A percentile compares a stretch with the other conserved stretches of the same genome.
Conservation (phyloP, 2,329 filamentous ascomycete genomes). For the Ceratocystis lukuohia region DNA sequence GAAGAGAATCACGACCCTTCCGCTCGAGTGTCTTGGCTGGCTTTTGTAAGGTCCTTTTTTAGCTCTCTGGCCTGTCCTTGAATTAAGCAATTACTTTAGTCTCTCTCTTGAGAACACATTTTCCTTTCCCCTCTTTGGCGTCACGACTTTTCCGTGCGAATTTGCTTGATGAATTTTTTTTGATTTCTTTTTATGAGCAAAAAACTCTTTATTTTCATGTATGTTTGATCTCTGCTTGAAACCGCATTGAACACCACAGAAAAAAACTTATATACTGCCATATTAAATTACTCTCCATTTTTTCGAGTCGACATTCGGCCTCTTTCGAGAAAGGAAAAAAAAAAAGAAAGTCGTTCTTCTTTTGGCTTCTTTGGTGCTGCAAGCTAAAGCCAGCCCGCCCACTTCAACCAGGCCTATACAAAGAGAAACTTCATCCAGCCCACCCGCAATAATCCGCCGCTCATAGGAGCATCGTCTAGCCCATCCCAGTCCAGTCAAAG, state of each 20-base stretch:
- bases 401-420: neutral
- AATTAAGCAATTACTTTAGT: neutral
- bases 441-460: slow-evolving; percentile 6
- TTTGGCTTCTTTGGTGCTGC: neutral
- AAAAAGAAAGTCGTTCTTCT: neutral
- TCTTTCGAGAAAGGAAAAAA: slow-evolving; percentile 11
- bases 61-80: neutral
- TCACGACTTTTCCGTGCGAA: neutral
- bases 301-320: slow-evolving; percentile 3
- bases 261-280: too few species aligned
- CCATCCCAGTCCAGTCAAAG: neutral
- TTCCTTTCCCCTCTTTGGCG: neutral
- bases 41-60: neutral
- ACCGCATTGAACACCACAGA: too few species aligned
- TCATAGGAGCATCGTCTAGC: neutral
- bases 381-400: slow-evolving; percentile 5
- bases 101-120: neutral
- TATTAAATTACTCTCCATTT: neutral
- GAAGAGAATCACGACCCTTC: neutral
- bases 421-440: neutral
- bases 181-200: neutral
- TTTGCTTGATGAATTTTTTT: neutral
- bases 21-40: too few species aligned
- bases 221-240: slow-evolving; percentile 6
- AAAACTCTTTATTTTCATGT: neutral